phyloP scores from a whole-genome alignment of 768 basidiomycete species.

The Amanita pallidorosea region DNA sequence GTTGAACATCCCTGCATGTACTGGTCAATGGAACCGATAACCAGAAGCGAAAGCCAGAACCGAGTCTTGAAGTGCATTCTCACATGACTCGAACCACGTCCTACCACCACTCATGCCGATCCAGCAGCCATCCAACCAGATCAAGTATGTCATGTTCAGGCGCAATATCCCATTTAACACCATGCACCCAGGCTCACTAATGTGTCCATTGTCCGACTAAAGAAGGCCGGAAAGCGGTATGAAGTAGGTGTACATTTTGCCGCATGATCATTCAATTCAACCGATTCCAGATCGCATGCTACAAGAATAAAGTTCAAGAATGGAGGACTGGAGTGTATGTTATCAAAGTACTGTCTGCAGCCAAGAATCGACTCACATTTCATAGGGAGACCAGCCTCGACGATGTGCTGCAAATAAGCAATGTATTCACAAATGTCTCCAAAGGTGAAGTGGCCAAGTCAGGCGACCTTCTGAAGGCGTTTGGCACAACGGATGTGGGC shows the following conservation, averaged over 20 bases:
- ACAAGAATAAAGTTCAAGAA: slow-evolving; percentile 99
- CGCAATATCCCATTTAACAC: neutral
- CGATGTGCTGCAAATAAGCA: slow-evolving; percentile 93
- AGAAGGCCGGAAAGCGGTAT: slow-evolving; percentile 96
- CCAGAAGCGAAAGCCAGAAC: no score
- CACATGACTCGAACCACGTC: neutral
- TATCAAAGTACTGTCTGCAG: neutral
- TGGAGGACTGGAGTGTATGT: slow-evolving; percentile 86
- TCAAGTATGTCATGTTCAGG: slow-evolving; percentile 42
- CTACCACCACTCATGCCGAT: slow-evolving; percentile 33
- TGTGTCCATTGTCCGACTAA: slow-evolving; percentile 90
- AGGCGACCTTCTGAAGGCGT: slow-evolving; percentile 87
- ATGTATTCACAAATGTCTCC: slow-evolving; percentile 93
- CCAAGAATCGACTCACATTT: neutral
- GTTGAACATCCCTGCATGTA: no score
- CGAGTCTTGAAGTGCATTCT: no score
- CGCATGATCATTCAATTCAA: slow-evolving; percentile 2
- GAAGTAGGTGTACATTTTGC: slow-evolving; percentile 44
- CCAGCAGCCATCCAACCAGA: slow-evolving; percentile 83
- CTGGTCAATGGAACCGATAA: no score
- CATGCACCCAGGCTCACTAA: slow-evolving; percentile 70
- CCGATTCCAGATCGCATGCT: slow-evolving; percentile 72
- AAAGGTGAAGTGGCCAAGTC: slow-evolving; percentile 90
- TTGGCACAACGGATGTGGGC: slow-evolving; percentile 61
- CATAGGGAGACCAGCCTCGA: slow-evolving; percentile 83